These are phyloP conservation scores for Aspergillus pseudotamarii DNA, from an alignment of 2,329 filamentous ascomycete genomes.

Conservation along the genomic window DNA sequence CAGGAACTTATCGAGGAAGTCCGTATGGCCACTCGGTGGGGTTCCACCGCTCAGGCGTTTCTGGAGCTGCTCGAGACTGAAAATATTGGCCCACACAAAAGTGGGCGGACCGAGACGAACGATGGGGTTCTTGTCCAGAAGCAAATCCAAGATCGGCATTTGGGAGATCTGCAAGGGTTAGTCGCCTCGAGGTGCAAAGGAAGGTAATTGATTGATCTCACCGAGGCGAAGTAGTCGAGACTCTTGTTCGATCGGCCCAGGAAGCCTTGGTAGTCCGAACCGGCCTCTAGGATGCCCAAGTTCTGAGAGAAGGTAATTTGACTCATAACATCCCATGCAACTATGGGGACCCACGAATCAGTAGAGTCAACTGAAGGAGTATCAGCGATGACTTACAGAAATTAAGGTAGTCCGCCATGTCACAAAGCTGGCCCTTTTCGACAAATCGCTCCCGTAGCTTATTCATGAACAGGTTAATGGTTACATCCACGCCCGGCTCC, in stretches of 20 bases:
- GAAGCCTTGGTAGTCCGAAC: neutral
- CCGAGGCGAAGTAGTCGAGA: slow-evolving; percentile 27
- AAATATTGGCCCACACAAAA: slow-evolving; percentile 4
- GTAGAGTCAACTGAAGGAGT: neutral
- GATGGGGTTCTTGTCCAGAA: slow-evolving; percentile 27
- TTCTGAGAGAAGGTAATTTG: neutral
- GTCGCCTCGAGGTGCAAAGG: neutral
- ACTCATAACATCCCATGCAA: slow-evolving; percentile 1
- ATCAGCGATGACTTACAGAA: neutral
- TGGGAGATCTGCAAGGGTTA: slow-evolving; percentile 23
- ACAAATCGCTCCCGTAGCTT: slow-evolving; percentile 26
- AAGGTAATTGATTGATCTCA: slow-evolving; percentile 1
- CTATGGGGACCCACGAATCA: neutral
- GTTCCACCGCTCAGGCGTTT: neutral
- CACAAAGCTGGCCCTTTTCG: slow-evolving; percentile 17
- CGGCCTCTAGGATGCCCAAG: neutral
- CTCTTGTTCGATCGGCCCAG: slow-evolving; percentile 29
- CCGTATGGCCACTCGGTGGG: neutral
- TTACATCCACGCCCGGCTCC: slow-evolving; percentile 31
- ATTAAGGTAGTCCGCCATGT: neutral
- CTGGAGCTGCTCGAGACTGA: neutral
- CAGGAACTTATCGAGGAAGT: slow-evolving; percentile 34
- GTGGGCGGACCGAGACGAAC: slow-evolving; percentile 26
- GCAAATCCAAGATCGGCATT: slow-evolving; percentile 22
- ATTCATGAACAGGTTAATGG: slow-evolving; percentile 26